Evolutionary conservation across 108 stramenopile genomes (phyloP), one percentile per base, ranked within the genome.

Genomic region (Seminavis robusta): DNA sequence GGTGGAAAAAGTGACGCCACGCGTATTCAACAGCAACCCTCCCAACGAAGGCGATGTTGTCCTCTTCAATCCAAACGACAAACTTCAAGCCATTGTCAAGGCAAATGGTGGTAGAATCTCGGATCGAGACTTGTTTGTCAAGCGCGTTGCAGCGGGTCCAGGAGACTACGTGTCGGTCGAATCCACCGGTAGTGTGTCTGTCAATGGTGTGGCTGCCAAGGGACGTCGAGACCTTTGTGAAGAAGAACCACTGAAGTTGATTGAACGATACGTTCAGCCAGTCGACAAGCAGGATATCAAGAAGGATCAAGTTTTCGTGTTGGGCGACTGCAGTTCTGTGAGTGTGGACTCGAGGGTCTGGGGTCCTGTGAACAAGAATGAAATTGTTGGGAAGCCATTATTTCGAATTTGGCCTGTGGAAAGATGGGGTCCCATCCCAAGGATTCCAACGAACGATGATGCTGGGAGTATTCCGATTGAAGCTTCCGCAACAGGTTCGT

Each of bases 311-410:
- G 64, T 80, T 13, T 80, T 73, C 23, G 80, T 86, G 11, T 57
- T 81, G 60, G 84, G 84, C 29, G 84, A 86, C 43, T 82, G 79
- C 48, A 60, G 69, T 10, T 65, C 71, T 15, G 78, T 76, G 4
- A 80, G 79, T 6, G 62, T 86, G 34, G 84, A 86, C 60, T 83
- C 81, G 32, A 43, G 84, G 5, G 81, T 86, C 19, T 86, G 80
- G 79, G 81, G 81, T 8, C 31, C 65, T 32, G 52, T 86, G 25
- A 55, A 67, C 17, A 33, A 50, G 3, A 17, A 52, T 21, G 48
- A 82, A 23, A 71, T 86, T 43, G 67, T 73, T 15, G 77, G 77
- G 8, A 33, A 59, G 27, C 77, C 77, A 9, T 33, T 78, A 4
- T 11, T 67, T 11, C 38, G 77, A 15, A 11, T 78, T 4, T 78